A percentile compares a stretch with the other conserved stretches of the same genome.
Conservation (phyloP, 2,329 filamentous ascomycete species). For the Tolypocladium album region DNA sequence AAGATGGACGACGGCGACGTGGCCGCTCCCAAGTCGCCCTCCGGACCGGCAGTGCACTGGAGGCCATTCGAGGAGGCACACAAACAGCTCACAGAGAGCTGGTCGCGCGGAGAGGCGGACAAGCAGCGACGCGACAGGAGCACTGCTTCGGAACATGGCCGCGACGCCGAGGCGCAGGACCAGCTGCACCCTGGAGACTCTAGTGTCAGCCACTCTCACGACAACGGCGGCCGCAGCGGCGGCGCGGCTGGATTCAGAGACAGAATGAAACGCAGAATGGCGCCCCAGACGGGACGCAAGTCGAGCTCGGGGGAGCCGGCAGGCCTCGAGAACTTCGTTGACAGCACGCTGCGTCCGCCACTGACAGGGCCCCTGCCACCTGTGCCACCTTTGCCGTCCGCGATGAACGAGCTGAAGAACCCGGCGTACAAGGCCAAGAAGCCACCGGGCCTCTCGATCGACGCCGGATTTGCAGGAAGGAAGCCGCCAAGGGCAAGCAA, state of each 20-base stretch:
- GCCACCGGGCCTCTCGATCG: conserved; percentile 12
- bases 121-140: background rate
- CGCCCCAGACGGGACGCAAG: conserved; percentile 1
- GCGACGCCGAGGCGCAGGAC: background rate
- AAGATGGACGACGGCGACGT: conserved; percentile 4
- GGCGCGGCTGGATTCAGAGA: conserved; percentile 2
- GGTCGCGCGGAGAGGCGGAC: background rate
- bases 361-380: conserved; percentile 13
- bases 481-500: conserved; percentile 11
- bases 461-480: conserved; percentile 5
- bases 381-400: conserved; percentile 13
- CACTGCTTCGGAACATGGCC: background rate
- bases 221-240: conserved; percentile 9
- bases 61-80: background rate
- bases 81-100: background rate
- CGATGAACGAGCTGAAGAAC: background rate
- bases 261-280: conserved; percentile 1
- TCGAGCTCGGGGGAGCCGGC: conserved; percentile 13
- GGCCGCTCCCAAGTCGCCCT: background rate
- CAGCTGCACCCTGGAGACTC: conserved; percentile 11
- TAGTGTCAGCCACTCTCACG: conserved; percentile 12
- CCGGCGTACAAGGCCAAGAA: conserved; percentile 13
- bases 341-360: conserved; percentile 11
- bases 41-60: background rate
- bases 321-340: conserved; percentile 12